Conservation (phyloP, 2,329 filamentous ascomycete species). For the Aspergillus novofumigatus region DNA sequence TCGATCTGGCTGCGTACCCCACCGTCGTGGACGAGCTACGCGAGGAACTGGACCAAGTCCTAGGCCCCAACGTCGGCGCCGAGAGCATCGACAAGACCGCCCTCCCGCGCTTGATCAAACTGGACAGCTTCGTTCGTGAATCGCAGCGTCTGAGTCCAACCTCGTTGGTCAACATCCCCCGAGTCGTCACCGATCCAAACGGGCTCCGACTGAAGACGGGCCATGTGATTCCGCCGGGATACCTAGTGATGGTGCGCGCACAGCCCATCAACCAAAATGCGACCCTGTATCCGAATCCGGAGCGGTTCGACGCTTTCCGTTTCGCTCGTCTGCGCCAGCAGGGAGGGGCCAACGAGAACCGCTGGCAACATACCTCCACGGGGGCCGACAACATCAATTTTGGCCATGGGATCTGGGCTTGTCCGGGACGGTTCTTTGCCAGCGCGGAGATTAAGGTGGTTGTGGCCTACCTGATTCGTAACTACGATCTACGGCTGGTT, state of each 20-base stretch:
- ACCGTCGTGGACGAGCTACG: background rate
- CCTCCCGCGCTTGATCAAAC: background rate
- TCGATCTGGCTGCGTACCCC: background rate
- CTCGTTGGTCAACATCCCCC: background rate
- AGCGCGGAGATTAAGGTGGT: slow-evolving; percentile 21
- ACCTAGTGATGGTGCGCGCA: background rate
- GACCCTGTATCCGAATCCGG: background rate
- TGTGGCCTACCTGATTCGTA: background rate
- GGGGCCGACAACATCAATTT: background rate
- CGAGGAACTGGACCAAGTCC: background rate
- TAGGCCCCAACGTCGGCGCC: background rate
- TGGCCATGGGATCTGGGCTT: slow-evolving; percentile 12
- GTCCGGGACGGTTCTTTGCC: slow-evolving; percentile 27
- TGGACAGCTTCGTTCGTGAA: background rate
- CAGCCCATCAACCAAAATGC: background rate
- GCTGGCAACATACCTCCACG: background rate
- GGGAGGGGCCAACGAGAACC: background rate
- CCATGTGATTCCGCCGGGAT: background rate
- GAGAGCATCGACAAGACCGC: background rate
- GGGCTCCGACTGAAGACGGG: background rate
- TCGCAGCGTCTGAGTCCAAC: background rate
- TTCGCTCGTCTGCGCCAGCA: background rate
- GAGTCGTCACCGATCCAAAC: background rate
- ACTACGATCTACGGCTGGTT: background rate
- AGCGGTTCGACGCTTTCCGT: background rate